These are phyloP conservation scores for Periconia macrospinosa DNA, from an alignment of 2,329 filamentous ascomycete genomes.

Conservation along the genomic window DNA sequence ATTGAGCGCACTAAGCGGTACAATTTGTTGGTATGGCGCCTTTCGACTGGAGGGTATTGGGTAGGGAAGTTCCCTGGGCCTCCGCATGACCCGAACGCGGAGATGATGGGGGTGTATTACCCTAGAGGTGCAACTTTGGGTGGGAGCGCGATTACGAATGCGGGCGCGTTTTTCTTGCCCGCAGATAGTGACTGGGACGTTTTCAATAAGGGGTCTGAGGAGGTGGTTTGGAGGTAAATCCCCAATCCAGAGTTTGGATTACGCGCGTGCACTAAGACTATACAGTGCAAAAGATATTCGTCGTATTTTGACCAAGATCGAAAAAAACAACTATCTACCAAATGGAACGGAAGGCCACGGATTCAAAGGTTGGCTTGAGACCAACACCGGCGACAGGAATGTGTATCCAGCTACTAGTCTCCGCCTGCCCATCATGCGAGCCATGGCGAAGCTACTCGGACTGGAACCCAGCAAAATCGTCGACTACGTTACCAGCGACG, in stretches of 20 bases:
- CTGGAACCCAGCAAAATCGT: slow-evolving; percentile 15
- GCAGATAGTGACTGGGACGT: slow-evolving; percentile 23
- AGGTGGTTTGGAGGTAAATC: slow-evolving; percentile 18
- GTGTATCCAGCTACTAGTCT: slow-evolving; percentile 5
- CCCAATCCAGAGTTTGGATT: background rate
- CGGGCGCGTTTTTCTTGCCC: slow-evolving; percentile 16
- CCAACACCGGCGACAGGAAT: slow-evolving; percentile 15
- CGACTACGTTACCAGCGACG: slow-evolving; percentile 17
- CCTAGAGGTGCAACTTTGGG: slow-evolving; percentile 20
- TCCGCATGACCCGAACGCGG: slow-evolving; percentile 27
- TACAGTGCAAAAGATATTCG: slow-evolving; percentile 17
- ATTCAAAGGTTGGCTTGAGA: slow-evolving; percentile 21
- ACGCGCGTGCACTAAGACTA: background rate
- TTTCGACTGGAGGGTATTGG: slow-evolving; percentile 19
- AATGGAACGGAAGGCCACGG: slow-evolving; percentile 19
- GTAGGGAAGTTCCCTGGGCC: slow-evolving; percentile 15
- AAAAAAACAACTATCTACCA: slow-evolving; percentile 21
- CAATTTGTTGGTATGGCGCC: slow-evolving; percentile 18
- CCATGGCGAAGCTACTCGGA: slow-evolving; percentile 17
- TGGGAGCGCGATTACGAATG: slow-evolving; percentile 20
- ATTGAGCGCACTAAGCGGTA: slow-evolving; percentile 54
- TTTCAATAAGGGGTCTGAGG: slow-evolving; percentile 17
- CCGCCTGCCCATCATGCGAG: slow-evolving; percentile 12
- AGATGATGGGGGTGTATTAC: slow-evolving; percentile 20
- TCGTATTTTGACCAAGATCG: slow-evolving; percentile 18